These are phyloP conservation scores for Sanghuangporus baumii DNA, from an alignment of 1,284 basidiomycete genomes.

Conservation along the genomic window DNA sequence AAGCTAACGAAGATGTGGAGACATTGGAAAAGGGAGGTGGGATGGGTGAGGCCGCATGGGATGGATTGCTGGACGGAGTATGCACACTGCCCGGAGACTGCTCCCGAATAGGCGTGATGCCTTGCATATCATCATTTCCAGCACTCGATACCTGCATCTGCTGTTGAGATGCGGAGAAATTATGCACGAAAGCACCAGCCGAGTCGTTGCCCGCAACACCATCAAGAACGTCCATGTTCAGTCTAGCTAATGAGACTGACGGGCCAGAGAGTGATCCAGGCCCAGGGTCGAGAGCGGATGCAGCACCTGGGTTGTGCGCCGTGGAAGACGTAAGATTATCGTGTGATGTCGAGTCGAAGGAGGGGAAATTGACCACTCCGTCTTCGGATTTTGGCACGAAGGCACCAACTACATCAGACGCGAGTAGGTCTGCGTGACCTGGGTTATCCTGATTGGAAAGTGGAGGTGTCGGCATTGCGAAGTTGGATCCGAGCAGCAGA, in stretches of 20 bases:
- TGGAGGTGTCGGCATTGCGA: constrained; percentile 8
- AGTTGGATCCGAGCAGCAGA: neutral
- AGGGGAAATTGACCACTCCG: neutral
- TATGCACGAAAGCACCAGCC: neutral
- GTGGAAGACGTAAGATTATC: constrained; percentile 15
- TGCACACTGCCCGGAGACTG: constrained; percentile 12
- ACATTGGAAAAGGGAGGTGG: constrained; percentile 15
- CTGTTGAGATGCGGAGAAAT: constrained; percentile 6
- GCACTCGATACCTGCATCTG: constrained; percentile 4
- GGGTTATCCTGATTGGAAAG: constrained; percentile 1
- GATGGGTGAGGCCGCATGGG: constrained; percentile 17
- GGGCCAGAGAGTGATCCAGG: constrained; percentile 1
- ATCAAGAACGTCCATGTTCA: constrained; percentile 14
- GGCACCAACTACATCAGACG: constrained; percentile 1
- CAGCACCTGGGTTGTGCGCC: neutral
- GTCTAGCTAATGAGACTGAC: constrained; percentile 1
- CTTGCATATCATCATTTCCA: constrained; percentile 18
- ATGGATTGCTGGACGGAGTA: constrained; percentile 16
- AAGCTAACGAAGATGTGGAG: constrained; percentile 39
- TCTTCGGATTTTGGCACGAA: constrained; percentile 15
- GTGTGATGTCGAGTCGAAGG: constrained; percentile 3
- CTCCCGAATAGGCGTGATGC: constrained; percentile 11
- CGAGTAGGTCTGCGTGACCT: neutral
- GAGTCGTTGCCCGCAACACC: neutral
- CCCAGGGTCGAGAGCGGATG: constrained; percentile 7